Evolutionary conservation across 306 rosid genomes (phyloP).

Genomic region (Alnus rubra): DNA sequence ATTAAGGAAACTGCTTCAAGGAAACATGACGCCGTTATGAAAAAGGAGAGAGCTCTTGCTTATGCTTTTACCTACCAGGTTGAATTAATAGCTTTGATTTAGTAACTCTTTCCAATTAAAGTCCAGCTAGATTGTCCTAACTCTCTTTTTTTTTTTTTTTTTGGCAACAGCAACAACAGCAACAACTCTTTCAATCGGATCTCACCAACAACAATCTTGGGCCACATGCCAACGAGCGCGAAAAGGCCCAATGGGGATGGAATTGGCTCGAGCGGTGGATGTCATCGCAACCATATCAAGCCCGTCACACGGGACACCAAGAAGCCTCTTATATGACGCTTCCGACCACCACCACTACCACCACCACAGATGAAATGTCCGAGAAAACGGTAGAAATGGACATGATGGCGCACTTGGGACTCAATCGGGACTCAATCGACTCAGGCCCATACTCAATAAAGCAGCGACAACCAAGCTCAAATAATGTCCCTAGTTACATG

Average conservation of each 20-base stretch:
- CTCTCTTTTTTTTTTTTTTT: not conserved
- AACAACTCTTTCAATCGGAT: constrained; percentile 35
- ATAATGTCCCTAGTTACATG: constrained; percentile 76
- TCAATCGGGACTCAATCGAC: constrained; percentile 33
- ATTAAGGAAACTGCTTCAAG: constrained; percentile 42
- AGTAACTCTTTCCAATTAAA: not conserved
- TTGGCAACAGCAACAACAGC: constrained; percentile 29
- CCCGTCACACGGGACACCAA: constrained; percentile 32
- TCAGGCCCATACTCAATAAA: constrained; percentile 35
- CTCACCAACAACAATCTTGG: constrained; percentile 34
- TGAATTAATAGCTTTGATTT: not conserved
- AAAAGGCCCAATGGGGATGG: constrained; percentile 74
- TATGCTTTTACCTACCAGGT: constrained; percentile 76
- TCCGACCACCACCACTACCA: constrained; percentile 31
- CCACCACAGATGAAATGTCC: constrained; percentile 49
- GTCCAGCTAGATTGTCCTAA: not conserved
- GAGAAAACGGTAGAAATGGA: constrained; percentile 88
- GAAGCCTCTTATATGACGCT: constrained; percentile 44
- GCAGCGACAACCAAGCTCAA: constrained; percentile 24
- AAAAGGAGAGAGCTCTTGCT: constrained; percentile 82
- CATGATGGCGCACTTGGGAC: constrained; percentile 24
- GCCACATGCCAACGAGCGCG: constrained; percentile 31
- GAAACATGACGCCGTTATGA: constrained; percentile 63
- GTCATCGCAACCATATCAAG: constrained; percentile 55
- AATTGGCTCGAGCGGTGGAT: constrained; percentile 90